These are phyloP conservation scores for Hygrocybe punicea DNA, from an alignment of 768 basidiomycete species.

Conservation along the genomic window DNA sequence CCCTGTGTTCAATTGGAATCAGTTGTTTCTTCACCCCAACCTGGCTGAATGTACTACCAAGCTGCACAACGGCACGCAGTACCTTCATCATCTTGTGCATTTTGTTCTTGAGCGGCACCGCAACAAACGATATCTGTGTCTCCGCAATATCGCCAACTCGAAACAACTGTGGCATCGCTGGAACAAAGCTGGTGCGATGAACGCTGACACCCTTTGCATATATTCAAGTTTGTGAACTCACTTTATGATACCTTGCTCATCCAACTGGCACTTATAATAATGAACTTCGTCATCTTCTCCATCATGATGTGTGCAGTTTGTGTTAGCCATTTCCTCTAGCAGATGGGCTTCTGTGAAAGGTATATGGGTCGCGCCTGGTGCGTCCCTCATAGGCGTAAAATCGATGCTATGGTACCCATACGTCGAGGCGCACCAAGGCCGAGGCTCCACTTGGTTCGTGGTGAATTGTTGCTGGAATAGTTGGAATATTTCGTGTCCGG, in stretches of 20 bases:
- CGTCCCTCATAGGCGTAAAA: conserved; percentile 3
- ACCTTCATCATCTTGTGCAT: conserved; percentile 10
- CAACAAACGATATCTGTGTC: conserved; percentile 12
- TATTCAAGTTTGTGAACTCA: not conserved
- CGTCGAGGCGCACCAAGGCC: not conserved
- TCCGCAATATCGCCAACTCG: conserved; percentile 13
- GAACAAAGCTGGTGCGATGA: not conserved
- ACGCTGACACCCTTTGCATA: too few species aligned
- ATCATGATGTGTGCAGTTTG: conserved; percentile 8
- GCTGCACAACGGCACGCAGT: conserved; percentile 6
- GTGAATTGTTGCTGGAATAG: not conserved
- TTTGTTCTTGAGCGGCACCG: conserved; percentile 8
- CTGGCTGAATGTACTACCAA: conserved; percentile 8
- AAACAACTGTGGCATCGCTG: not conserved
- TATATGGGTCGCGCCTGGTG: not conserved
- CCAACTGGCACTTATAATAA: conserved; percentile 3
- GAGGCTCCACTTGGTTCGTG: not conserved
- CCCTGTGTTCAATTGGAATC: not conserved
- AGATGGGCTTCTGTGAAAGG: conserved; percentile 2
- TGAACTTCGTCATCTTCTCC: conserved; percentile 12
- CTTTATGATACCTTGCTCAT: not conserved
- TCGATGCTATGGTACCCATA: not conserved
- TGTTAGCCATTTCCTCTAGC: not conserved
- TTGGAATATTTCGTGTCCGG: not conserved
- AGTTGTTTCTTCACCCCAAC: not conserved